These are phyloP conservation scores for Trametes gibbosa DNA, from an alignment of 768 basidiomycete genomes.

Conservation along the genomic window DNA sequence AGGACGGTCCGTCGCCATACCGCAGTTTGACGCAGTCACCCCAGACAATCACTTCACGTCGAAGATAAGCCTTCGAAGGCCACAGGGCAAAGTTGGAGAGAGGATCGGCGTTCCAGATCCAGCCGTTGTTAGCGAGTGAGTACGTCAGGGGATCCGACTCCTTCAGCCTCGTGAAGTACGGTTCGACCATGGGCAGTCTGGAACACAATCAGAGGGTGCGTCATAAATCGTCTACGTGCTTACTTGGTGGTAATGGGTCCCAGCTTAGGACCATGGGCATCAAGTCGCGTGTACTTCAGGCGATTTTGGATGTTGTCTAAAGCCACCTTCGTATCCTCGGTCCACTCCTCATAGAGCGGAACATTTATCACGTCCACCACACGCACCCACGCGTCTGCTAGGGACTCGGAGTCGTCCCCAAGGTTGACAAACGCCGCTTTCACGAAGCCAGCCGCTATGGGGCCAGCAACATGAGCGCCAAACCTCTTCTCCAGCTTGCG, in stretches of 20 bases:
- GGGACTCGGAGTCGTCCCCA: conserved; percentile 43
- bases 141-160: conserved; percentile 53
- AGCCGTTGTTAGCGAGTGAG: conserved; percentile 95
- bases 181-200: conserved; percentile 84
- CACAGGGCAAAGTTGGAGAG: conserved; percentile 90
- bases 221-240: conserved; percentile 29
- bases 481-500: conserved; percentile 64
- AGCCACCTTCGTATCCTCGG: conserved; percentile 75
- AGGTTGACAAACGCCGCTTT: conserved; percentile 60
- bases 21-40: conserved; percentile 97
- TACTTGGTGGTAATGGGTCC: conserved; percentile 77
- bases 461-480: conserved; percentile 59
- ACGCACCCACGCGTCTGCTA: conserved; percentile 70
- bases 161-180: conserved; percentile 86
- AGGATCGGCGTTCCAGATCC: conserved; percentile 98
- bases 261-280: conserved; percentile 76
- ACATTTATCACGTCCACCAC: conserved; percentile 89
- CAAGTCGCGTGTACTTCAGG: conserved; percentile 77
- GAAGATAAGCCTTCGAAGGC: conserved; percentile 91
- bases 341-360: conserved; percentile 82
- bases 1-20: conserved; percentile 75
- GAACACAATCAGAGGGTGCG: not conserved
- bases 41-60: conserved; percentile 97
- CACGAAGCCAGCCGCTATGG: conserved; percentile 70
- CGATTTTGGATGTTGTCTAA: conserved; percentile 74